phyloP scores from a whole-genome alignment of 2,329 filamentous ascomycete genomes.

The Pseudogymnoascus sp. region DNA sequence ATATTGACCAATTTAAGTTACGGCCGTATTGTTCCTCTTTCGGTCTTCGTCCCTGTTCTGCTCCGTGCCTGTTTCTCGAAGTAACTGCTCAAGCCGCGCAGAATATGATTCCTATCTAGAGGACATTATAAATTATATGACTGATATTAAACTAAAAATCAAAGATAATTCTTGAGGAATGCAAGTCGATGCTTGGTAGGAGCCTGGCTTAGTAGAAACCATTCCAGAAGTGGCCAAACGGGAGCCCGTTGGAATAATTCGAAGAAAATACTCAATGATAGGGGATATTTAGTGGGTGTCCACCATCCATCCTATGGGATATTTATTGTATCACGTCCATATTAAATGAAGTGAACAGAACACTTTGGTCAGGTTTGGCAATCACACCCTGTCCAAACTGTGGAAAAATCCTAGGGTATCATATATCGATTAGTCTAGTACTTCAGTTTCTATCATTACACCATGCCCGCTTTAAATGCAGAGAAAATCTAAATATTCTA shows the following conservation, averaged over 20 bases:
- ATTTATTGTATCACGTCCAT: background rate
- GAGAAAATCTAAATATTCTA: constrained; percentile 25
- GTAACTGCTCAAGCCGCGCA: too few species aligned
- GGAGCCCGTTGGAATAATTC: background rate
- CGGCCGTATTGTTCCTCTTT: too few species aligned
- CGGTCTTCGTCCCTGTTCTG: too few species aligned
- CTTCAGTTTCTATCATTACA: background rate
- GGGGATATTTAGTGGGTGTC: background rate
- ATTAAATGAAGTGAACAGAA: background rate
- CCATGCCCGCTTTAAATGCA: constrained; percentile 2
- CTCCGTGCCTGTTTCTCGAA: too few species aligned
- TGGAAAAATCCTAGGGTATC: constrained; percentile 4
- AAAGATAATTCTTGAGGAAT: too few species aligned
- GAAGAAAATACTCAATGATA: background rate
- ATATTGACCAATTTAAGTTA: too few species aligned
- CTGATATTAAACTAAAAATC: too few species aligned
- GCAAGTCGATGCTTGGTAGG: too few species aligned
- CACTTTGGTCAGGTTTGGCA: background rate
- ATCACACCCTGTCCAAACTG: background rate
- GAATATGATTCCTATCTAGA: too few species aligned
- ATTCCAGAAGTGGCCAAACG: background rate
- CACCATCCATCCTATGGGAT: background rate
- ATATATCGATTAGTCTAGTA: constrained; percentile 7
- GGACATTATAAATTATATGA: too few species aligned
- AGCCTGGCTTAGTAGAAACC: too few species aligned